Conservation (phyloP, 106 monocot genomes). For the Dactylorhiza incarnata region DNA sequence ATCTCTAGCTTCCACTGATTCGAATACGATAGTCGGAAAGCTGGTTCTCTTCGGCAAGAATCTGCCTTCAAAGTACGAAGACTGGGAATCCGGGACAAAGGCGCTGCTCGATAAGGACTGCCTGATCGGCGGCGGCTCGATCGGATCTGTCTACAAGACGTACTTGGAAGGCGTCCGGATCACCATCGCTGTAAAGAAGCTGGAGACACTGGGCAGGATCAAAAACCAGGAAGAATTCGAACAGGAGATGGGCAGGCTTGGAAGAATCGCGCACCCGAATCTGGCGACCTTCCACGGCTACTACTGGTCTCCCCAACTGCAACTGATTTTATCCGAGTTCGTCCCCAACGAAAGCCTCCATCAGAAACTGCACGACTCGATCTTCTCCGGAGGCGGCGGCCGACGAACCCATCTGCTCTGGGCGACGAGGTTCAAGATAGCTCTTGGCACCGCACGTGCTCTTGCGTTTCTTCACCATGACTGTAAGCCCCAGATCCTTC, state of each 20-base stretch:
- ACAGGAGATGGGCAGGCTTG: constrained; percentile 76
- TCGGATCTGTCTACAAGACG: constrained; percentile 84
- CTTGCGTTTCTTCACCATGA: constrained; percentile 95
- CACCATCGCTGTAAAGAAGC: constrained; percentile 87
- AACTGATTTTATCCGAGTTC: constrained; percentile 76
- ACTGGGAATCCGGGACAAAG: constrained; percentile 90
- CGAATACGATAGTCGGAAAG: constrained; percentile 71
- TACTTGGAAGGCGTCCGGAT: constrained; percentile 51
- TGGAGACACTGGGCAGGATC: constrained; percentile 77
- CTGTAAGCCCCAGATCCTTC: constrained; percentile 78
- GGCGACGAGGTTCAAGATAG: constrained; percentile 64
- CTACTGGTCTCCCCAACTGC: constrained; percentile 81
- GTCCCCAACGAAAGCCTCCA: constrained; percentile 67
- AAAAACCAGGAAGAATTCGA: constrained; percentile 91
- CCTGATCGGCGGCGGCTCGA: constrained; percentile 65
- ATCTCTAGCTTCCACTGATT: constrained; percentile 25
- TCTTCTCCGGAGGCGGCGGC: constrained; percentile 12
- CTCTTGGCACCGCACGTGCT: constrained; percentile 70
- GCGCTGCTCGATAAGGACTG: constrained; percentile 86
- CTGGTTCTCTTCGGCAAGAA: constrained; percentile 96
- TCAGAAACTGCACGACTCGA: constrained; percentile 59
- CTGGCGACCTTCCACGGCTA: constrained; percentile 77
- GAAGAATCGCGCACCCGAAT: constrained; percentile 60
- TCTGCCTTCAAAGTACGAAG: constrained; percentile 78
- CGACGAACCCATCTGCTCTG: constrained; percentile 48